Evolutionary conservation across 2,329 filamentous ascomycete species (phyloP), one percentile per base, ranked within the genome.

Genomic region (Dothideomycetes sp.): DNA sequence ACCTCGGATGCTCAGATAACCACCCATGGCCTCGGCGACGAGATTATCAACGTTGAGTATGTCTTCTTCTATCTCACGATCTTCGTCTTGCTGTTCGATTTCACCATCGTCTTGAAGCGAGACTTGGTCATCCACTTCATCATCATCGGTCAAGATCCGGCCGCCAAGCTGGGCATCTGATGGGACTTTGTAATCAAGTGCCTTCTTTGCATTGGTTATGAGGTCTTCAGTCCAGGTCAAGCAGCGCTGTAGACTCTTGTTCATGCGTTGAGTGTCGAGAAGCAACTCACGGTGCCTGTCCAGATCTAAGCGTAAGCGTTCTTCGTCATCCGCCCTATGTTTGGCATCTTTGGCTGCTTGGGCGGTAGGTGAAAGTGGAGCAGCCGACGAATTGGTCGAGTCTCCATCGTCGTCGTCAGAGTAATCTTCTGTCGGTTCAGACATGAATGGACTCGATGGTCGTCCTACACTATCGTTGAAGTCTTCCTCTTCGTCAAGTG

Each of bases 221-320:
- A 98, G 72, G 46, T 84, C 80, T 55, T 98, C 89, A 0, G 88
- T 93, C 75, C 85, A 89, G 48, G 79, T 79, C 24, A 95, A 70
- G 58, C 91, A 98, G 35, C 85, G 75, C 59, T 86, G 93, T 34
- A 98, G 73, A 57, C 84, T 94, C 58, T 93, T 84, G 56, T 95
- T 96, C 69, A 96, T 87, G 64, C 87, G 93, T 54, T 95, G 87
- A 49, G 83, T 91, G 57, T 94, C 88, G 30, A 87, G 68, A 7
- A 98, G 73, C 1, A 96, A 68, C 53, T 94, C 82, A 49, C 87
- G 84, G 57, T 98, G 91, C 55, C 88, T 89, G 3, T 79, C 74
- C 1, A 98, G 70, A 59, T 98, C 91, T 4, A 87, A 70, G 50
- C 82, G 76, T n/a, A 96, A 68, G 19, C 85, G 77, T 49, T 81